Evolutionary conservation across 495 filamentous ascomycete genomes (phyloP).

Genomic region (Penicillium bovifimosum): DNA sequence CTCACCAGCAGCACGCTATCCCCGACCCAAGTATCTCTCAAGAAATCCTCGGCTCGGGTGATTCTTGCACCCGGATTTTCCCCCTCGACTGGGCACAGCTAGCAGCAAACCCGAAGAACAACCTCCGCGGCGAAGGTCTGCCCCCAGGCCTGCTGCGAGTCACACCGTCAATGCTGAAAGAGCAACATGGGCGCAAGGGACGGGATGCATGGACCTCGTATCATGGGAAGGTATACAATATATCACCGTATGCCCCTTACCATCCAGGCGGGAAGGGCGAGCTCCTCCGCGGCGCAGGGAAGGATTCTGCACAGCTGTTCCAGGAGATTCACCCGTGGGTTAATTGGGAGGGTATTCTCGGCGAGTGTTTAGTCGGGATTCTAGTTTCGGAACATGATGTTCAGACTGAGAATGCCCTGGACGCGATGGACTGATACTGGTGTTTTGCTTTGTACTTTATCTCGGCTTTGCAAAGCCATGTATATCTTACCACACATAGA

Average conservation of each 20-base stretch:
- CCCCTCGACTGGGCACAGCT: conserved; percentile 90
- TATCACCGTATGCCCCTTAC: conserved; percentile 81
- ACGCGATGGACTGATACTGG: conserved; percentile 62
- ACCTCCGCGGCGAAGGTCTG: conserved; percentile 58
- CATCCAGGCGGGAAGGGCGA: conserved; percentile 91
- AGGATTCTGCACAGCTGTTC: conserved; percentile 68
- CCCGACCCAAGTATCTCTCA: conserved; percentile 32
- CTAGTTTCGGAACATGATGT: conserved; percentile 71
- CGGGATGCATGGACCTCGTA: conserved; percentile 85
- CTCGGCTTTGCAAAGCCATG: background rate
- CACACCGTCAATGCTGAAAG: conserved; percentile 69
- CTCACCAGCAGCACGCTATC: conserved; percentile 34
- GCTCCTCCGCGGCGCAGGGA: conserved; percentile 72
- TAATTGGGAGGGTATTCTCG: conserved; percentile 91
- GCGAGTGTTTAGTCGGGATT: conserved; percentile 78
- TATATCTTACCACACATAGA: conserved; percentile 14
- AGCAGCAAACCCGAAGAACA: conserved; percentile 54
- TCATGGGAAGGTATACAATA: conserved; percentile 86
- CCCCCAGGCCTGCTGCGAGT: conserved; percentile 56
- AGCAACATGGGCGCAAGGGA: conserved; percentile 71
- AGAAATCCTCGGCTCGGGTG: conserved; percentile 47
- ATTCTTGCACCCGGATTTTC: conserved; percentile 80
- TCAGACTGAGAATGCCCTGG: conserved; percentile 44
- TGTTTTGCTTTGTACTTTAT: background rate
- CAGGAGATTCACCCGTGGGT: conserved; percentile 96